Evolutionary conservation across 768 basidiomycete species (phyloP), one percentile per base, ranked within the genome.

Genomic region (Phaeotremella skinneri): DNA sequence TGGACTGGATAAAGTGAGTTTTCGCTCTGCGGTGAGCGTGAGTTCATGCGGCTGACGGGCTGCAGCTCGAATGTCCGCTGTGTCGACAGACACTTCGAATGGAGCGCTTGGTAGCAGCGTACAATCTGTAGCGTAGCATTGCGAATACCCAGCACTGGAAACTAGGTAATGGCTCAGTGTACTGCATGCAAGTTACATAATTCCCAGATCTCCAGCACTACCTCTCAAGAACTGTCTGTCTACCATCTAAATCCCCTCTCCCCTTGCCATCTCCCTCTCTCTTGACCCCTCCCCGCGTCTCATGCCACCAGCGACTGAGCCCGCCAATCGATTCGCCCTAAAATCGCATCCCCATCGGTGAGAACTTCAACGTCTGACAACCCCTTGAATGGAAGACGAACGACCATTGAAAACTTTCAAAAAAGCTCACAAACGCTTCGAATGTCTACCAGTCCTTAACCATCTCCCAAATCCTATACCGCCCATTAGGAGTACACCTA

Each of bases 31-130:
- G 27, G 25, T 23, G 20, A 7, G 14, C 25, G 7, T 17, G 14
- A 14, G 39, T 39, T 41, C 39, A 42, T 16, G 14, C 21, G 25
- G n/a, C 21, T 54, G 29, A 30, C n/a, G n/a, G n/a, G 9, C 37
- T 14, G 31, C 55, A 78, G 76, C 65, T 65, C 27, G 77, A 76
- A 58, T 78, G 77, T 55, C 77, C 77, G 16, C 56, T 78, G 6
- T 78, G 77, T 59, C 47, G 77, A 42, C 77, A 78, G 47, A 41
- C 58, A 7, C 57, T 78, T 16, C 58, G 75, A 51, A 65, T 76
- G 71, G 75, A 76, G 39, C 41, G 75, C 2, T 56, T 76, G 50
- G 67, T 73, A 30, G 71, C 75, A 17, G 71, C 67, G 27, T 74
- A 74, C 48, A 76, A 76, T 56, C 59, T 76, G 42, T 66, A 60